Evolutionary conservation across 169 alveolate species (phyloP).

Genomic region (Perkinsus olseni): DNA sequence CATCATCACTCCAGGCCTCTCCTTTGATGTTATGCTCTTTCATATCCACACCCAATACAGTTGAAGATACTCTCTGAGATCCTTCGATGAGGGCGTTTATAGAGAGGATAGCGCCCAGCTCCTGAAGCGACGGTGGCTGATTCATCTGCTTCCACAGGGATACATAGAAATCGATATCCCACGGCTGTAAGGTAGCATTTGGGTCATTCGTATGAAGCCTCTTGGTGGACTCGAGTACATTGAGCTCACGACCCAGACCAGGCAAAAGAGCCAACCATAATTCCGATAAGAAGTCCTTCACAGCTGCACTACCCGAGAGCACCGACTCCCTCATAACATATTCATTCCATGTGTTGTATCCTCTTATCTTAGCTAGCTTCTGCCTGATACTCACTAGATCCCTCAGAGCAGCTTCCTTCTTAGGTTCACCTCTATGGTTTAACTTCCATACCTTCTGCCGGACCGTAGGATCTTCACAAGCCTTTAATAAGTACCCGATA

Average conservation of each 20-base stretch:
- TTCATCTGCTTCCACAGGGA: background rate
- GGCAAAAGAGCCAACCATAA: background rate
- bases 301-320: background rate
- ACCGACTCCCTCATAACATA: background rate
- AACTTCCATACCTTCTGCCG: background rate
- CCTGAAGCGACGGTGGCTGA: background rate
- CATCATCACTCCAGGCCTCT: background rate
- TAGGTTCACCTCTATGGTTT: background rate
- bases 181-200: background rate
- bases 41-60: background rate
- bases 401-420: background rate
- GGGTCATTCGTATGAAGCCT: background rate
- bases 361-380: background rate
- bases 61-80: background rate
- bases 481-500: background rate
- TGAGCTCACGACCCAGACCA: background rate
- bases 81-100: background rate
- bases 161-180: background rate
- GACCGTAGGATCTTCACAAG: background rate
- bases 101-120: background rate
- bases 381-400: background rate
- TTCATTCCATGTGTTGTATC: slow-evolving; percentile 1
- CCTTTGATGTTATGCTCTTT: background rate
- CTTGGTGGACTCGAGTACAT: background rate
- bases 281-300: background rate